A percentile compares a stretch with the other conserved stretches of the same genome.
Conservation (phyloP, 306 rosid genomes). For the Cajanus cajan region DNA sequence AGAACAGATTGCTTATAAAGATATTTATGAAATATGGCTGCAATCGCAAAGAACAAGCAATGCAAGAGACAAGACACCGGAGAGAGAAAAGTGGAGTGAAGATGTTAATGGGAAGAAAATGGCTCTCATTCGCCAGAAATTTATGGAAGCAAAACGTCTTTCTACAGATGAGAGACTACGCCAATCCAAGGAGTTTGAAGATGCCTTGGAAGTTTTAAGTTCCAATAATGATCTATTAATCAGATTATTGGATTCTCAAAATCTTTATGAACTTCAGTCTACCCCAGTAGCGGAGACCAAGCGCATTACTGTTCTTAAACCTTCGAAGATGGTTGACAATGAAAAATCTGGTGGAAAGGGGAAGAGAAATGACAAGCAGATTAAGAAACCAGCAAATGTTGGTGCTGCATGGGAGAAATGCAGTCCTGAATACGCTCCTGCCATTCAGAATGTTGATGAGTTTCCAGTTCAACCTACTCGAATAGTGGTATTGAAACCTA, state of each 20-base stretch:
- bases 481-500: slow-evolving; percentile 94
- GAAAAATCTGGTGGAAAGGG: slow-evolving; percentile 47
- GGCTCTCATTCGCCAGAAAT: slow-evolving; percentile 80
- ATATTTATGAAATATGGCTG: slow-evolving; percentile 76
- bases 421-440: slow-evolving; percentile 47
- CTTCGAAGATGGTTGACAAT: slow-evolving; percentile 72
- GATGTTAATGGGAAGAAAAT: slow-evolving; percentile 61
- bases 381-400: slow-evolving; percentile 46
- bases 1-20: slow-evolving; percentile 58
- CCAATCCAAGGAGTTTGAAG: slow-evolving; percentile 81
- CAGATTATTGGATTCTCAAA: slow-evolving; percentile 73
- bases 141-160: slow-evolving; percentile 76
- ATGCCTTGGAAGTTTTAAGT: slow-evolving; percentile 87
- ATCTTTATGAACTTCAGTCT: slow-evolving; percentile 64
- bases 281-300: slow-evolving; percentile 69
- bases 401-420: slow-evolving; percentile 51
- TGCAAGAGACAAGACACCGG: slow-evolving; percentile 58
- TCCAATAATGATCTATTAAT: slow-evolving; percentile 78
- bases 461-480: slow-evolving; percentile 81
- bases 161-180: slow-evolving; percentile 81
- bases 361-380: slow-evolving; percentile 48
- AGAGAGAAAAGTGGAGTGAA: slow-evolving; percentile 59
- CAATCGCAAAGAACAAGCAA: slow-evolving; percentile 53
- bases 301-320: slow-evolving; percentile 93
- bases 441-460: slow-evolving; percentile 56